A percentile compares a stretch with the other conserved stretches of the same genome.
Conservation (phyloP, 1,284 basidiomycete genomes). For the Rhodotorula sp. region DNA sequence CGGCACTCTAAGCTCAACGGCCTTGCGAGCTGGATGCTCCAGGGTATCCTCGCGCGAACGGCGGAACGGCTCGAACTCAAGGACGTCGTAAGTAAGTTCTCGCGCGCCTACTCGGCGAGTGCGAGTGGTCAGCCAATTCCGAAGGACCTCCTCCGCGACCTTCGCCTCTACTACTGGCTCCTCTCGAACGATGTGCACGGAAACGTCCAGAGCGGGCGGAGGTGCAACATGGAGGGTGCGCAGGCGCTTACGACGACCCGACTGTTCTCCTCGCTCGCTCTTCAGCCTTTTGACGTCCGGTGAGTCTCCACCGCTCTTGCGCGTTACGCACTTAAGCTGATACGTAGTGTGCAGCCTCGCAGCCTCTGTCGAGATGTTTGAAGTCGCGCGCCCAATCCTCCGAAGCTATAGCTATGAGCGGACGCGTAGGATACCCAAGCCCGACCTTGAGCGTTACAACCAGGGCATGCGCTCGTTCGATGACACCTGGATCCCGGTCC, state of each 20-base stretch:
- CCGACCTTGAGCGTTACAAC: conserved; percentile 40
- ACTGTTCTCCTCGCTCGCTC: conserved; percentile 21
- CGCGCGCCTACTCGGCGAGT: conserved; percentile 34
- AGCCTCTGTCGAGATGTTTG: conserved; percentile 41
- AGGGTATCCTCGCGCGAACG: conserved; percentile 34
- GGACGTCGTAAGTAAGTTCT: conserved; percentile 23
- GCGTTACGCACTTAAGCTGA: neutral
- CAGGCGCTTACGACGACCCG: conserved; percentile 37
- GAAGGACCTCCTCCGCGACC: conserved; percentile 19
- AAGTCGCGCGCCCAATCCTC: conserved; percentile 40
- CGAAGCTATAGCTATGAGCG: conserved; percentile 37
- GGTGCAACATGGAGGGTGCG: conserved; percentile 39
- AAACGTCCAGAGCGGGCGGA: conserved; percentile 37
- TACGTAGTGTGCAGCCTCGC: conserved; percentile 19
- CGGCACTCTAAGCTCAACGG: conserved; percentile 38
- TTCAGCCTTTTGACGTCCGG: conserved; percentile 40
- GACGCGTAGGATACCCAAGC: conserved; percentile 30
- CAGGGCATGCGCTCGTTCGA: conserved; percentile 36
- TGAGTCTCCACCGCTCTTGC: neutral
- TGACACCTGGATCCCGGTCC: conserved; percentile 36
- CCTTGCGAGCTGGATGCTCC: conserved; percentile 39
- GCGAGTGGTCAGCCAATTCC: neutral
- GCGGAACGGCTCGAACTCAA: conserved; percentile 33
- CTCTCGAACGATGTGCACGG: conserved; percentile 39
- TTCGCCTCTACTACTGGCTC: conserved; percentile 40